Percentiles rank a stretch among this genome's conserved stretches.
Conservation (phyloP, 139 green algal genomes). For the Coelastrella sp. region DNA sequence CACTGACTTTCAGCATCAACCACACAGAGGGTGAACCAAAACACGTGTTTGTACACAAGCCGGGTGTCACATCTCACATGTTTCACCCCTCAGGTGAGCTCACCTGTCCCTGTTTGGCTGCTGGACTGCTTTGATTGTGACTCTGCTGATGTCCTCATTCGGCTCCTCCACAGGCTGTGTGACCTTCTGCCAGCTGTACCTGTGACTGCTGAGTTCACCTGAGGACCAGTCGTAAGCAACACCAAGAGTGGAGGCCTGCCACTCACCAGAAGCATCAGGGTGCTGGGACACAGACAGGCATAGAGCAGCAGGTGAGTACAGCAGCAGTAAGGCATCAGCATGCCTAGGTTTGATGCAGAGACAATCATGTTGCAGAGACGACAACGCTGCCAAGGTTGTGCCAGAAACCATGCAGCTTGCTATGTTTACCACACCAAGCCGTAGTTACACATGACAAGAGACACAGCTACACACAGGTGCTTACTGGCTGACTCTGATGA, state of each 20-base stretch:
- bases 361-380: too few species aligned
- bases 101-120: slow-evolving; percentile 20
- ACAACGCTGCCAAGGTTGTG: too few species aligned
- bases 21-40: neutral
- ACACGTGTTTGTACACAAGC: neutral
- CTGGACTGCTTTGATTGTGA: neutral
- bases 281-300: slow-evolving; percentile 10
- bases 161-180: neutral
- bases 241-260: slow-evolving; percentile 25
- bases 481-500: too few species aligned
- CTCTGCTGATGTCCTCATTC: neutral
- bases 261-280: slow-evolving; percentile 15
- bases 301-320: too few species aligned
- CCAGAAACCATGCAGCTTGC: too few species aligned
- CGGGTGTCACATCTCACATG: neutral
- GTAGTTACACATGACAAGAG: too few species aligned
- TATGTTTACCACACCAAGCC: too few species aligned
- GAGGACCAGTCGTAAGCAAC: slow-evolving; percentile 29
- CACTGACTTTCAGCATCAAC: too few species aligned
- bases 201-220: slow-evolving; percentile 36
- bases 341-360: too few species aligned
- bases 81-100: neutral
- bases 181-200: slow-evolving; percentile 43
- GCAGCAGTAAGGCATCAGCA: too few species aligned
- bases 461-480: too few species aligned